A percentile compares a stretch with the other conserved stretches of the same genome.
phyloP scores from a whole-genome alignment of 2,329 filamentous ascomycete genomes.

The Pestalotiopsis sp. region DNA sequence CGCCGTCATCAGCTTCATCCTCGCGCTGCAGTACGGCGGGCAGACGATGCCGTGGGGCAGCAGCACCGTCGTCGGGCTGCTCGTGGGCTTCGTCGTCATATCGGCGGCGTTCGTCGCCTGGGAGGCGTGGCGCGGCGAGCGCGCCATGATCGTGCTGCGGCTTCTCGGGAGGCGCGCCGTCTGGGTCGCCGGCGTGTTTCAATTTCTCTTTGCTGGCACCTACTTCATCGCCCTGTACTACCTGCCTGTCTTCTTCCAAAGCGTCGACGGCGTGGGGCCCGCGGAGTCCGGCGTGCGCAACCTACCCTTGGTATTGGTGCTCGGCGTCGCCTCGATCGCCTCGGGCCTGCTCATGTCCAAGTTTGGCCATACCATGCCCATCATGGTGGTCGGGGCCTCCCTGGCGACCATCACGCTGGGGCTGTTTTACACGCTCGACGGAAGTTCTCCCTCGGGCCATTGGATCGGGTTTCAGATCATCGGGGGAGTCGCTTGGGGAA shows the following conservation, averaged over 20 bases:
- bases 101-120: conserved; percentile 42
- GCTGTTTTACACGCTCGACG: conserved; percentile 31
- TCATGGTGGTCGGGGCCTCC: conserved; percentile 36
- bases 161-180: conserved; percentile 44
- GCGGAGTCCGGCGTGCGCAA: conserved; percentile 36
- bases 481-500: conserved; percentile 21
- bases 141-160: conserved; percentile 42
- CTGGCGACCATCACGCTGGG: conserved; percentile 35
- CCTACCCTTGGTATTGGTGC: conserved; percentile 36
- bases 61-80: conserved; percentile 44
- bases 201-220: conserved; percentile 10
- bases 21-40: conserved; percentile 37
- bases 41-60: conserved; percentile 42
- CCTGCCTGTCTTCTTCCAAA: conserved; percentile 37
- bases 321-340: conserved; percentile 33
- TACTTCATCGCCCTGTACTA: conserved; percentile 30
- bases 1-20: conserved; percentile 31
- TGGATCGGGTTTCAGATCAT: conserved; percentile 35
- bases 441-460: conserved; percentile 26
- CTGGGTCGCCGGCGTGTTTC: conserved; percentile 33
- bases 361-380: conserved; percentile 30
- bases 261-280: conserved; percentile 27
- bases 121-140: conserved; percentile 35
- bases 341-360: conserved; percentile 29
- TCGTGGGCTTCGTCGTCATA: conserved; percentile 40